Evolutionary conservation across 805 yeast species (phyloP), one percentile per base, ranked within the genome.

Genomic region (Lipomyces chichibuensis): DNA sequence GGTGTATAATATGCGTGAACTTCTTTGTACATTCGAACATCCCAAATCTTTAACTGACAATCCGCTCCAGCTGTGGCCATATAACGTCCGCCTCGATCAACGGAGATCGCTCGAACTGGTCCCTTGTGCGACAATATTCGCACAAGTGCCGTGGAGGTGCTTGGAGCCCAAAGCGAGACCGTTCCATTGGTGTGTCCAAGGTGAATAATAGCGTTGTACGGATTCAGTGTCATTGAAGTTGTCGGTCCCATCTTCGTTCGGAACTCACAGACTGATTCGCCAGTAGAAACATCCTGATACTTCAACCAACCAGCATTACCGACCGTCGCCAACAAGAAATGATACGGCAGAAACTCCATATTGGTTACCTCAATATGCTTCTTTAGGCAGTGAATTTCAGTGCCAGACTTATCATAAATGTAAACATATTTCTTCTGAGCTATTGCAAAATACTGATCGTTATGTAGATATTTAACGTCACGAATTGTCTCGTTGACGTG

Each of bases 221-320:
- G 97, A 76, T 94, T 95, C 73, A 91, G 97, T 61, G 88, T 81
- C 92, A 94, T 87, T 6, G 94, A 84, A 59, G 88, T 87, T 0
- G 97, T 90, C 23, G 98, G 96, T 1, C 99, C 99, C 70, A 91
- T 78, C 77, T 90, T 92, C 8, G 98, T 92, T 75, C 93, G 84
- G 37, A 87, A 80, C 77, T 95, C 98, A 56, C 92, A 83, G 0
- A 93, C 95, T 43, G 92, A 80, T 58, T 83, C 85, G 68, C 99
- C 99, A 0, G 98, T 95, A 2, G 97, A 89, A 1, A 93, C 96
- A 78, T 95, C 99, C 75, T 95, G 98, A 78, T 91, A 95, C 79
- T 90, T 91, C 68, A 95, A 82, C 78, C 84, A 90, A 5, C 97
- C 97, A 2, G 96, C 86, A 73, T 90, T 87, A 54, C 99, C 98